phyloP scores from a whole-genome alignment of 2,329 filamentous ascomycete genomes.

The Calcarisporium arbuscula region DNA sequence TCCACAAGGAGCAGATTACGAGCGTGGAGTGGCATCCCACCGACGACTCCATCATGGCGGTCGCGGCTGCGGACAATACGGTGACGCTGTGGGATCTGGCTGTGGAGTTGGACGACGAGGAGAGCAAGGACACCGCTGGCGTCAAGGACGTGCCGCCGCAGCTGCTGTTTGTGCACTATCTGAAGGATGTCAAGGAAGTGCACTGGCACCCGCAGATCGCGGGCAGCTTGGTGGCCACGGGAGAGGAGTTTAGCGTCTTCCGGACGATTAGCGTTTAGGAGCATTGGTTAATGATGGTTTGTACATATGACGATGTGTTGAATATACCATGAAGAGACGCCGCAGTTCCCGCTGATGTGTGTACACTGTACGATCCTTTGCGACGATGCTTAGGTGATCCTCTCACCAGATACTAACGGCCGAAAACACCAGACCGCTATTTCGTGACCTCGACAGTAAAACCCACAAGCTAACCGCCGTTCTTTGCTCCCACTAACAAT shows the following conservation, averaged over 20 bases:
- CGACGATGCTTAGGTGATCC: no score
- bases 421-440: no score
- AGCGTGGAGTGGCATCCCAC: conserved; percentile 96
- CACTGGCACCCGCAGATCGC: conserved; percentile 98
- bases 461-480: no score
- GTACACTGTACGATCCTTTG: no score
- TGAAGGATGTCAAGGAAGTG: conserved; percentile 88
- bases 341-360: no score
- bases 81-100: conserved; percentile 95
- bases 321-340: no score
- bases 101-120: conserved; percentile 94
- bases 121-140: conserved; percentile 82
- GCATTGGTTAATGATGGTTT: not conserved
- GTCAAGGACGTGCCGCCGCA: conserved; percentile 90
- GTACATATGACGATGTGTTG: conserved; percentile 4
- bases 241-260: conserved; percentile 81
- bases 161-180: conserved; percentile 92
- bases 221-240: conserved; percentile 82
- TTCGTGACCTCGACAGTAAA: no score
- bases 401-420: no score
- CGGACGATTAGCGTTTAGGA: conserved; percentile 73
- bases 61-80: conserved; percentile 88
- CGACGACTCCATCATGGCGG: conserved; percentile 90
- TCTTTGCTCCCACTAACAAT: no score
- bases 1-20: conserved; percentile 95